Conservation (phyloP, 257 asterid species). For the Parsonsia alboflavescens region DNA sequence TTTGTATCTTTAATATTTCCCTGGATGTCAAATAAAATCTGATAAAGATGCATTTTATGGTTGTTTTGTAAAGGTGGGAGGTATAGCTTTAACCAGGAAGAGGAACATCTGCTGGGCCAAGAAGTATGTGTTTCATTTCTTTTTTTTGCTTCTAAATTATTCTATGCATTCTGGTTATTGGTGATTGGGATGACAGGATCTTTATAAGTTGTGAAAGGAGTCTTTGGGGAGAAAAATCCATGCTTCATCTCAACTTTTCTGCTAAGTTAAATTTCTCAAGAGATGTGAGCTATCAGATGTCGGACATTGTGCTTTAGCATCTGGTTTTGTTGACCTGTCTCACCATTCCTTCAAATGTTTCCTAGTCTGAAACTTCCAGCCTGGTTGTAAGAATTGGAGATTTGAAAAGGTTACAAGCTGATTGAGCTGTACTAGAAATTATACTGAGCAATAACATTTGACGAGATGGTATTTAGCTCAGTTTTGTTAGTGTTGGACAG, state of each 20-base stretch:
- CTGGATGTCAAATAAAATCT: constrained; percentile 6
- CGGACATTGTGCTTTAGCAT: neutral
- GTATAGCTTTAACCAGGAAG: constrained; percentile 4
- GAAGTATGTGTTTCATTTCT: constrained; percentile 13
- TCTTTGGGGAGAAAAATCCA: neutral
- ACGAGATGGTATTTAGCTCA: neutral
- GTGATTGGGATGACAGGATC: neutral
- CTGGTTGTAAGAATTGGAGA: neutral
- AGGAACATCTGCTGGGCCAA: constrained; percentile 6
- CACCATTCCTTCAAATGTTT: neutral
- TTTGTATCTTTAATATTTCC: neutral
- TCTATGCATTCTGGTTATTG: neutral
- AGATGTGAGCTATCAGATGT: neutral
- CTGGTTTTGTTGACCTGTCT: neutral
- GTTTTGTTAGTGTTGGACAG: neutral
- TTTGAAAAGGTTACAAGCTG: neutral
- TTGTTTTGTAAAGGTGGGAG: constrained; percentile 15
- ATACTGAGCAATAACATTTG: neutral
- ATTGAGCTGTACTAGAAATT: neutral
- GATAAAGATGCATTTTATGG: neutral
- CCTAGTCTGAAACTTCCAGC: neutral
- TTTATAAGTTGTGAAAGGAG: neutral
- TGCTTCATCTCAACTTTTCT: neutral
- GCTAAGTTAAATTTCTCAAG: neutral
- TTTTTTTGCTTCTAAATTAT: neutral